Evolutionary conservation across 2,329 filamentous ascomycete genomes (phyloP).

Genomic region (Xylaria sp.): DNA sequence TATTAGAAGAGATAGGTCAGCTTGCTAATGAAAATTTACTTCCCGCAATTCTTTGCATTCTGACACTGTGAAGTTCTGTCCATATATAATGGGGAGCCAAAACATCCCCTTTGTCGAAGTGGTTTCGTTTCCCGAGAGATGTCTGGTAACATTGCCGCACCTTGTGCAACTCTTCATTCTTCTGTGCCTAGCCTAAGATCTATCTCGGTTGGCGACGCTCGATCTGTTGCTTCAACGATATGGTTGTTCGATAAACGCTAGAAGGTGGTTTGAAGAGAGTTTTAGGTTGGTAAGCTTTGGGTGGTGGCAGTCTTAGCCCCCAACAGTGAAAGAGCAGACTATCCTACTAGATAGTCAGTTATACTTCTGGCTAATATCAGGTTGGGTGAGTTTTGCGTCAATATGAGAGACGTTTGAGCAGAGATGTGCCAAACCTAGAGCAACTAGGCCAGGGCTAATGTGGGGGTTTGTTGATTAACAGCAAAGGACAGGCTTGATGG

Average conservation of each 20-base stretch:
- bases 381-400: neutral
- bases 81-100: neutral
- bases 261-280: neutral
- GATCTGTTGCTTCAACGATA: neutral
- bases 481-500: neutral
- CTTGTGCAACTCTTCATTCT: neutral
- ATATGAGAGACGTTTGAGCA: neutral
- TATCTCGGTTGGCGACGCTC: neutral
- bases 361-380: neutral
- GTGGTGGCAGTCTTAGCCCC: neutral
- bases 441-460: neutral
- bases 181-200: no score
- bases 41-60: no score
- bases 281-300: neutral
- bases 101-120: constrained; percentile 7
- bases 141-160: neutral
- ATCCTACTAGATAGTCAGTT: neutral
- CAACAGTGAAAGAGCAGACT: neutral
- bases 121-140: neutral
- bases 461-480: neutral
- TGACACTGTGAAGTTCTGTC: neutral
- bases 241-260: neutral
- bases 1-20: neutral
- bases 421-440: neutral
- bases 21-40: neutral